A percentile compares a stretch with the other conserved stretches of the same genome.
phyloP scores from a whole-genome alignment of 1,139 yeast genomes.

The Pichia sp. region DNA sequence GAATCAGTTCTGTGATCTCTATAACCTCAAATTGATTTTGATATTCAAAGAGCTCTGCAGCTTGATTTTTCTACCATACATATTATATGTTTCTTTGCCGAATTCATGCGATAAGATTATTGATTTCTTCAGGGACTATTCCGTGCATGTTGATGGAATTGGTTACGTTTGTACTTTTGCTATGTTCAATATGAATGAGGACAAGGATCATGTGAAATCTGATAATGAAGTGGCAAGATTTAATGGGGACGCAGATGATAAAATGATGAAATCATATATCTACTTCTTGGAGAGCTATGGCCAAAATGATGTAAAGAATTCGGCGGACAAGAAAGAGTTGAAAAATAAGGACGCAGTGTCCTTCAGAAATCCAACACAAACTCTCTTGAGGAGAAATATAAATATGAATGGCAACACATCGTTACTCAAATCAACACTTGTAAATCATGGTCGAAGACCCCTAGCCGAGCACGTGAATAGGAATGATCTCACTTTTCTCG shows the following conservation, averaged over 20 bases:
- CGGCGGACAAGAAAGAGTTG: slow-evolving; percentile 10
- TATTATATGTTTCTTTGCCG: slow-evolving; percentile 79
- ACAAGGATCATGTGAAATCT: slow-evolving; percentile 35
- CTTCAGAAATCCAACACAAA: slow-evolving; percentile 9
- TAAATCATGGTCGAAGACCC: slow-evolving; percentile 15
- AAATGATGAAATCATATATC: slow-evolving; percentile 87
- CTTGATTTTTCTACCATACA: slow-evolving; percentile 76
- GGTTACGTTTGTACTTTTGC: slow-evolving; percentile 96
- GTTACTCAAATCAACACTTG: slow-evolving; percentile 17
- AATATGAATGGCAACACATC: slow-evolving; percentile 8
- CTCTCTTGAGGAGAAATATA: slow-evolving; percentile 1
- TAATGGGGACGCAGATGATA: slow-evolving; percentile 58
- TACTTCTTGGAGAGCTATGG: slow-evolving; percentile 83
- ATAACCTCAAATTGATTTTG: slow-evolving; percentile 66
- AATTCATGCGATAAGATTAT: slow-evolving; percentile 64
- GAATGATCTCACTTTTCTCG: not conserved
- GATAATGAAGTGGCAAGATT: slow-evolving; percentile 16
- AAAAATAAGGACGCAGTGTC: not conserved
- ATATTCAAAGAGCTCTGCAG: slow-evolving; percentile 74
- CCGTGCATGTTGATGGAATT: slow-evolving; percentile 87
- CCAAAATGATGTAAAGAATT: not conserved
- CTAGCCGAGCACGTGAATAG: slow-evolving; percentile 1
- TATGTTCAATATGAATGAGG: slow-evolving; percentile 72
- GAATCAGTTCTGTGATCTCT: slow-evolving; percentile 71
- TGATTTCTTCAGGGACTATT: slow-evolving; percentile 84